Base-by-base conservation (phyloP, 352 stramenopile genomes). In the Phytophthora litchii region DNA sequence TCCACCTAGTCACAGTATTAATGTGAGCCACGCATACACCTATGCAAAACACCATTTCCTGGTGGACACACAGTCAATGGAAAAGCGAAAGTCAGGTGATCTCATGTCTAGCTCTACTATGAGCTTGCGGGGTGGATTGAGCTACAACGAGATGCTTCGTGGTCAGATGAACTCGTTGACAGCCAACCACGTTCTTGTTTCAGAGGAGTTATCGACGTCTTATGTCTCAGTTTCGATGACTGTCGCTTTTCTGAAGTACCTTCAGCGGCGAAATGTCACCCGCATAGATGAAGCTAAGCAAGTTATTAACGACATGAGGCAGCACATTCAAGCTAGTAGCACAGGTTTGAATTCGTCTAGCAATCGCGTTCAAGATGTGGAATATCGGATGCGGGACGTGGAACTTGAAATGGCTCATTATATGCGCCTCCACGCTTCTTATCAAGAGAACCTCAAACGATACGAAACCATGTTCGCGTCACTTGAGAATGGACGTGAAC, bases 1-100 rank as follows among this genome's bases (percentile, higher is more conserved):
- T 1, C 59, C 69, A 25, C 81, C 86, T 17, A 79, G 60, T 34
- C 76, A 86, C 25, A 83, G 66, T 52, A 63, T 92, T 21, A 86
- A 86, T 21, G 52, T 92, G 40, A 82, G 76, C 4, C 86, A 95
- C 42, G 74, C 80, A n/a, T 94, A 83, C 48, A 82, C 71, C 20
- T 95, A 93, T 52, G 86, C 86, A 0, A 90, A 83, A 42, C 86
- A 87, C 31, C 73, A 94, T 55, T 95, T 92, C 47, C 57, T 95
- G 21, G 74, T 86, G 8, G 86, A 95, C 48, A 88, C 83, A 13
- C 71, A 87, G 8, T 48, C 66, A 3, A 75, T 87, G 40, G 80
- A 90, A 35, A 78, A 80, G 37, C 64, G 70, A 13, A 74, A 76
- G 35, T 67, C 60, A 10, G 62, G 67, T 19, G 73, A 81, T 49